phyloP scores from a whole-genome alignment of 306 rosid genomes.

The Nissolia schottii region DNA sequence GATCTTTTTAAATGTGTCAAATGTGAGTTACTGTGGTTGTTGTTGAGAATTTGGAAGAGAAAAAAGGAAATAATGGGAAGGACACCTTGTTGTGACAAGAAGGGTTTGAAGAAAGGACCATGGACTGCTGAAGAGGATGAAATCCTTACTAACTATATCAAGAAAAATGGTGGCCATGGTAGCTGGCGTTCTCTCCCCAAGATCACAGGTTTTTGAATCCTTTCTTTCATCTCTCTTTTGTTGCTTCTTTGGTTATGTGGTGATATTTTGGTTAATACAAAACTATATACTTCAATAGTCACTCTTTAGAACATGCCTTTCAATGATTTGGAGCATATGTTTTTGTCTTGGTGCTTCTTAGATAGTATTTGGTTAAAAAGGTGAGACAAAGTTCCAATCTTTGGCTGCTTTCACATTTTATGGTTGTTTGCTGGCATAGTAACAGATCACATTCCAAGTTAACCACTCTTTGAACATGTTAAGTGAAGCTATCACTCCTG shows the following conservation, averaged over 20 bases:
- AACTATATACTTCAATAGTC: background rate
- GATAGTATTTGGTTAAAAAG: background rate
- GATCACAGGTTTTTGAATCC: slow-evolving; percentile 64
- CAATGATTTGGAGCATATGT: background rate
- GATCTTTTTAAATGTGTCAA: slow-evolving; percentile 14
- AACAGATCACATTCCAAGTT: background rate
- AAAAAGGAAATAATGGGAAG: slow-evolving; percentile 79
- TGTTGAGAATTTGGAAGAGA: slow-evolving; percentile 19
- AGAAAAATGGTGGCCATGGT: slow-evolving; percentile 82
- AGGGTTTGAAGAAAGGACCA: slow-evolving; percentile 93
- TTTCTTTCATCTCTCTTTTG: background rate
- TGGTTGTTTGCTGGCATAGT: background rate
- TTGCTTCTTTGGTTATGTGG: background rate
- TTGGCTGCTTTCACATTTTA: slow-evolving; percentile 12
- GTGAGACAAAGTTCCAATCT: background rate
- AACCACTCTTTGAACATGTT: background rate
- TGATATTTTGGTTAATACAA: background rate
- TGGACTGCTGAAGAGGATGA: slow-evolving; percentile 96
- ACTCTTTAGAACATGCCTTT: background rate
- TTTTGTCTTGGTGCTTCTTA: background rate
- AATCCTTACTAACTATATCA: slow-evolving; percentile 61
- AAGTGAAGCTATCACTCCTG: background rate
- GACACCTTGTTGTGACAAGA: slow-evolving; percentile 89
- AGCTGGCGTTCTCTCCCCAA: slow-evolving; percentile 94
- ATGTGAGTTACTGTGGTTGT: background rate